Percentiles rank a stretch among this genome's conserved stretches.
Conservation (phyloP, 805 yeast species). For the Kurtzmaniella cleridarum region DNA sequence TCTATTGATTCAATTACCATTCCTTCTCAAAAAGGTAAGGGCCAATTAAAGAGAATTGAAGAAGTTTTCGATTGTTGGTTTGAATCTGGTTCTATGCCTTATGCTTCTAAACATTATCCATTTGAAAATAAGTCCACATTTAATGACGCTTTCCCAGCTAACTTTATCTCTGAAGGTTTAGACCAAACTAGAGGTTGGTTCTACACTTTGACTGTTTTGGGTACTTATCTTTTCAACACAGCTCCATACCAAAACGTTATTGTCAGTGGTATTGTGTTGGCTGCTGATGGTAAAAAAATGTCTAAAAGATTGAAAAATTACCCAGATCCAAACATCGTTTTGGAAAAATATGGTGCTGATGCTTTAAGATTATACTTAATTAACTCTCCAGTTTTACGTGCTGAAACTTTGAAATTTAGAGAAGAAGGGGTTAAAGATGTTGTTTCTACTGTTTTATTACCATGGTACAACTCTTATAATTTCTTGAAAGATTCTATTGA, state of each 20-base stretch:
- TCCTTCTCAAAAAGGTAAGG: constrained; percentile 88
- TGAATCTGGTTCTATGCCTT: constrained; percentile 99
- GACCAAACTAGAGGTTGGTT: constrained; percentile 99
- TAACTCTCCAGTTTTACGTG: constrained; percentile 95
- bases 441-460: constrained; percentile 89
- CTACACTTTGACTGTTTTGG: constrained; percentile 91
- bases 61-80: constrained; percentile 99
- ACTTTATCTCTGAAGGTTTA: constrained; percentile 96
- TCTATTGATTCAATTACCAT: constrained; percentile 86
- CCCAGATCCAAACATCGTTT: constrained; percentile 85
- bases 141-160: constrained; percentile 82
- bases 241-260: constrained; percentile 95
- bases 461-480: constrained; percentile 98
- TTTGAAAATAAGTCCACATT: constrained; percentile 70
- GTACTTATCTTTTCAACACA: constrained; percentile 86
- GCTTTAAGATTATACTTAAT: constrained; percentile 93
- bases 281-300: constrained; percentile 99
- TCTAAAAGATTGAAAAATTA: constrained; percentile 96
- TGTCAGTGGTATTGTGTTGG: constrained; percentile 93
- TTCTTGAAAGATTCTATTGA: constrained; percentile 94
- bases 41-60: constrained; percentile 81
- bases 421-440: constrained; percentile 99
- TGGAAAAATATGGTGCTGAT: constrained; percentile 94
- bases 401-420: constrained; percentile 93
- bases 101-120: constrained; percentile 94